These are phyloP conservation scores for Coemansia sp. DNA, from an alignment of 192 early-diverging fungal species.

Conservation along the genomic window DNA sequence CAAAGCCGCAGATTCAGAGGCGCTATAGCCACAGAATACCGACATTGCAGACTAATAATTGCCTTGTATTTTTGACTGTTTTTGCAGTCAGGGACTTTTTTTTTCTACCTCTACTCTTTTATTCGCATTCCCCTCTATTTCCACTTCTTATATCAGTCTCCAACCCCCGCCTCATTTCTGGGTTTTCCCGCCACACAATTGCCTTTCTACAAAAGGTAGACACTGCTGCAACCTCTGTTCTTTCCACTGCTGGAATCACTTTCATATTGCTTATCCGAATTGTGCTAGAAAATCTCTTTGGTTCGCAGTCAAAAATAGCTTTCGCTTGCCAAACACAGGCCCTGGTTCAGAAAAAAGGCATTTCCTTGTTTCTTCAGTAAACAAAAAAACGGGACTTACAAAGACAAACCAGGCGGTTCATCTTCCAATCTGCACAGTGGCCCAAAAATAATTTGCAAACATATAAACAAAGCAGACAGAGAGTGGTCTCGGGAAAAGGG, in stretches of 20 bases:
- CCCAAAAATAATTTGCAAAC: conserved; percentile 5
- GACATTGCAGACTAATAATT: not conserved
- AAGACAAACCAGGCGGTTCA: not conserved
- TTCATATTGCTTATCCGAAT: not conserved
- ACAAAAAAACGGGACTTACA: conserved; percentile 1
- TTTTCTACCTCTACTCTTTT: conserved; percentile 2
- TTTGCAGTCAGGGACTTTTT: not conserved
- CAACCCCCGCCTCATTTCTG: conserved; percentile 10
- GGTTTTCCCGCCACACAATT: conserved; percentile 12
- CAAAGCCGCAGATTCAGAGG: conserved; percentile 6
- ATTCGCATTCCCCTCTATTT: conserved; percentile 3
- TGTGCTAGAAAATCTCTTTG: not conserved
- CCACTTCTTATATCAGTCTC: not conserved
- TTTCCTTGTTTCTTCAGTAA: conserved; percentile 5
- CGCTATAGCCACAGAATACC: not conserved
- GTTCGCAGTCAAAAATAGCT: conserved; percentile 3
- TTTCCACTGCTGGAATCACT: not conserved
- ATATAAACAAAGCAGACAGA: not conserved
- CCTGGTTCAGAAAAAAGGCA: not conserved
- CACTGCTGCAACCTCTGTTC: conserved; percentile 2
- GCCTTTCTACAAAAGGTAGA: conserved; percentile 12
- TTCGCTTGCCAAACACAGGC: not conserved
- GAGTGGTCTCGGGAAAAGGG: not conserved
- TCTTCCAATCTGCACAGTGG: not conserved
- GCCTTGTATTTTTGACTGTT: not conserved